Base-by-base conservation (phyloP, 768 basidiomycete genomes). In the Galerina marginata region DNA sequence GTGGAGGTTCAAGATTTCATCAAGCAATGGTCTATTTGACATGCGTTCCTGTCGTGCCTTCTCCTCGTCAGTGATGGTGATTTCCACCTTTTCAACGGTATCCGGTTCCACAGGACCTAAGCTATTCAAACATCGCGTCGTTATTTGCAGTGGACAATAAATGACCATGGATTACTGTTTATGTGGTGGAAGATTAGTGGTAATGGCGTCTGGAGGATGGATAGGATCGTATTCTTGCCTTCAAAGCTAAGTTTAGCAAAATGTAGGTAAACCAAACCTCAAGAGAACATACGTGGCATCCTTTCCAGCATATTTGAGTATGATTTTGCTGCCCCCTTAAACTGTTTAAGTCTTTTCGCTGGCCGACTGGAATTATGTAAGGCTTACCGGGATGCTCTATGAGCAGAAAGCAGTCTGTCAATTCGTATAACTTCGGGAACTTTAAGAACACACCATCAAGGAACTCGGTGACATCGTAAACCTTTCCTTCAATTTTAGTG, bases 221-320 rank as follows among this genome's bases (percentile, higher is more conserved):
- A 97, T 93, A 1, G 91, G 91, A 20, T 93, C 93, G 64, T 94
- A 94, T 75, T 91, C 92, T 62, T 82, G 82, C 7, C 88, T 91
- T 25, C 36, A 20, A 23, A 33, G 20, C 29, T 3, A 26, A 12
- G 4, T 9, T 53, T 12, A 42, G n/a, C 9, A 53, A 26, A 15
- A 6, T 23, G 14, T 23, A 0, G 25, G 16, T 20, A n/a, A 14
- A 44, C 15, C 16, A 9, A 39, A 39, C 45, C n/a, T 47, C 15
- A 16, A 48, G n/a, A 15, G 12, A 6, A 74, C 89, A 36, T 71
- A 92, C 87, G 90, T 96, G 36, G 93, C 93, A 71, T 95, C 95
- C 71, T 89, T 91, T 37, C 95, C 95, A 2, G 91, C 93, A 65
- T 95, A 93, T 71, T 92, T 92, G 49, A 96, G 71, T 48, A 95